Conservation (phyloP, 2,329 filamentous ascomycete species). For the Davidsoniella australis region DNA sequence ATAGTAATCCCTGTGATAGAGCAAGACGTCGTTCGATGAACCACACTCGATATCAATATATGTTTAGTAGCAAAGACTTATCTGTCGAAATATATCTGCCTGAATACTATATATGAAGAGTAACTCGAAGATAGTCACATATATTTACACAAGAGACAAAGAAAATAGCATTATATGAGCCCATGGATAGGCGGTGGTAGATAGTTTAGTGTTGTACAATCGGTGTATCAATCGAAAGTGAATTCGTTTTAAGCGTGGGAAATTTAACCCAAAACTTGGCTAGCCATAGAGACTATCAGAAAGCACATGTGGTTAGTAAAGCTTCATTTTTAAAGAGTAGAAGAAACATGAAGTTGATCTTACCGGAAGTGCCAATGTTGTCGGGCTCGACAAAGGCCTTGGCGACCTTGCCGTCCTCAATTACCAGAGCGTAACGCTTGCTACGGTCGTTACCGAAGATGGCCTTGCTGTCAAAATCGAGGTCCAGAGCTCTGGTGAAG, state of each 20-base stretch:
- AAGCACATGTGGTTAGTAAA: constrained; percentile 1
- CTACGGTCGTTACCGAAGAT: constrained; percentile 70
- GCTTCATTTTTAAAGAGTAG: background rate
- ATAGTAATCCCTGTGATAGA: too few species aligned
- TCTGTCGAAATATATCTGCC: too few species aligned
- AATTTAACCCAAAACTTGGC: constrained; percentile 28
- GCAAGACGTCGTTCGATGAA: too few species aligned
- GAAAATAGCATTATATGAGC: background rate
- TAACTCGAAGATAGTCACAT: background rate
- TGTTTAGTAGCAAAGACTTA: too few species aligned
- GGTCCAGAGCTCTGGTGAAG: constrained; percentile 70
- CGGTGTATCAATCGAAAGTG: background rate
- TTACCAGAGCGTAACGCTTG: constrained; percentile 73
- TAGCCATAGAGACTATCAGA: constrained; percentile 30
- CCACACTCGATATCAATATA: too few species aligned
- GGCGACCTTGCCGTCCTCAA: constrained; percentile 74
- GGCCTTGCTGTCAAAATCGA: constrained; percentile 61
- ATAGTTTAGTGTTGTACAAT: background rate
- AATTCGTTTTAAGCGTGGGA: background rate
- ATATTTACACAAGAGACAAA: background rate
- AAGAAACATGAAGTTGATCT: constrained; percentile 16
- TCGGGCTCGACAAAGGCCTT: constrained; percentile 73
- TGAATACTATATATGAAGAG: background rate
- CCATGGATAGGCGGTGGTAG: background rate
- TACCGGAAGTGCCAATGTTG: constrained; percentile 66